Conservation (phyloP, 2,329 filamentous ascomycete genomes). For the Arthrobotrys musiformis region DNA sequence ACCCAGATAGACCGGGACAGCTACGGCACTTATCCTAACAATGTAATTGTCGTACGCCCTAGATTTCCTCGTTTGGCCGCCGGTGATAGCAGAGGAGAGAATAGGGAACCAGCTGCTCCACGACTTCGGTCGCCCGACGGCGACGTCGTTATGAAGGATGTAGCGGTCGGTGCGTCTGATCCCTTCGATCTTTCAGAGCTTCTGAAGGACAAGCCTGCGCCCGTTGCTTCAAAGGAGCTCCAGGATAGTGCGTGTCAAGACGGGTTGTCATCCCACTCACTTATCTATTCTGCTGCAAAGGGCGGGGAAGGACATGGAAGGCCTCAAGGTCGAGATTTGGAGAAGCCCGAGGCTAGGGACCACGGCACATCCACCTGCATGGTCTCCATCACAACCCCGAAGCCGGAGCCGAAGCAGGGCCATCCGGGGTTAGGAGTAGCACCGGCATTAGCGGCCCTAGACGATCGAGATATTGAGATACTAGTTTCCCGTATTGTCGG, state of each 20-base stretch:
- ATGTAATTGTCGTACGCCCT: neutral
- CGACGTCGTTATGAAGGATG: neutral
- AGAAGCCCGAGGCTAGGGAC: neutral
- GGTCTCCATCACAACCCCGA: neutral
- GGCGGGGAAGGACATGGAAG: neutral
- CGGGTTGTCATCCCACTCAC: neutral
- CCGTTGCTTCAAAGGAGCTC: neutral
- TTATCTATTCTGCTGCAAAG: neutral
- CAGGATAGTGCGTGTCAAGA: constrained; percentile 1
- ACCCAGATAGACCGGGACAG: neutral
- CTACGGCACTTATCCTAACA: constrained; percentile 28
- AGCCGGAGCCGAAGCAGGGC: neutral
- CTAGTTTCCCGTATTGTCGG: neutral
- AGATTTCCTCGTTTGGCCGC: neutral
- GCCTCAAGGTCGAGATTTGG: neutral
- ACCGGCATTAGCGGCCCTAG: neutral
- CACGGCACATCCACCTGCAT: neutral
- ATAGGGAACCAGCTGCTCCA: too few relatives aligned
- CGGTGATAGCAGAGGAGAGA: neutral
- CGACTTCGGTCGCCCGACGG: neutral
- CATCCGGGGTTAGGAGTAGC: too few relatives aligned
- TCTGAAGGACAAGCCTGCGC: neutral
- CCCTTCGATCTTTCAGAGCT: neutral
- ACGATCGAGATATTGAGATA: neutral
- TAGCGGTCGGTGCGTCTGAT: neutral